Conservation (phyloP, 164 flowering plant genomes). For the Stephania cephalantha region DNA sequence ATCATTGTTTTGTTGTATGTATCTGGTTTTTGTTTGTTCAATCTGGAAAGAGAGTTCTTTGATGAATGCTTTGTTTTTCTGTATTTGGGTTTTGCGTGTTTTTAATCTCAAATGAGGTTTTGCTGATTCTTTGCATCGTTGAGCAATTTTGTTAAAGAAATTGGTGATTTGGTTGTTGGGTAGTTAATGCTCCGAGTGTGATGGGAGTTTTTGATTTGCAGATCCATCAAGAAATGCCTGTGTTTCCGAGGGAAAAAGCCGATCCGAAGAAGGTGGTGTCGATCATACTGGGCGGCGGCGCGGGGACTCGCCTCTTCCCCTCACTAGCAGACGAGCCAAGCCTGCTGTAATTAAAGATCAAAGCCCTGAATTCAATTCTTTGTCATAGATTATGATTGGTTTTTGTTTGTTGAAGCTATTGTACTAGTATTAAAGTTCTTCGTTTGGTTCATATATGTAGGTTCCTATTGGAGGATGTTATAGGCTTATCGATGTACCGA, state of each 20-base stretch:
- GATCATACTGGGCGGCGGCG: constrained; percentile 87
- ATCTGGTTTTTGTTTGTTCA: too few species aligned
- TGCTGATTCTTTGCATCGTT: background rate
- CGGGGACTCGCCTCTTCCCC: constrained; percentile 85
- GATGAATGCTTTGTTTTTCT: too few species aligned
- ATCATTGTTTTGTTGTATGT: too few species aligned
- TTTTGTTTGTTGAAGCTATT: background rate
- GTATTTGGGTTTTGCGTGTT: background rate
- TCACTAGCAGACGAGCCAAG: constrained; percentile 74
- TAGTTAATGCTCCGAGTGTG: background rate
- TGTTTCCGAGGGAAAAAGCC: constrained; percentile 33
- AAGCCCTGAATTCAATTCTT: background rate
- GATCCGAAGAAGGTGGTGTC: constrained; percentile 74
- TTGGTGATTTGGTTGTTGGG: too few species aligned
- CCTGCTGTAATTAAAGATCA: constrained; percentile 57
- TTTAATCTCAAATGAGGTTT: background rate
- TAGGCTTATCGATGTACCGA: constrained; percentile 79
- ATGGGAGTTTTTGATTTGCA: constrained; percentile 17
- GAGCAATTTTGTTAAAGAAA: background rate
- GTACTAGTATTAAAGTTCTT: background rate
- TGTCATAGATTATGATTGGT: background rate
- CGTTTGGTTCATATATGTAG: constrained; percentile 22
- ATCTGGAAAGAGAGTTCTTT: background rate
- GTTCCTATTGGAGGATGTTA: constrained; percentile 89
- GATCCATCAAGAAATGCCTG: constrained; percentile 34